A percentile compares a stretch with the other conserved stretches of the same genome.
Evolutionary conservation across 257 asterid genomes (phyloP).

Genomic region (Salvia miltiorrhiza): DNA sequence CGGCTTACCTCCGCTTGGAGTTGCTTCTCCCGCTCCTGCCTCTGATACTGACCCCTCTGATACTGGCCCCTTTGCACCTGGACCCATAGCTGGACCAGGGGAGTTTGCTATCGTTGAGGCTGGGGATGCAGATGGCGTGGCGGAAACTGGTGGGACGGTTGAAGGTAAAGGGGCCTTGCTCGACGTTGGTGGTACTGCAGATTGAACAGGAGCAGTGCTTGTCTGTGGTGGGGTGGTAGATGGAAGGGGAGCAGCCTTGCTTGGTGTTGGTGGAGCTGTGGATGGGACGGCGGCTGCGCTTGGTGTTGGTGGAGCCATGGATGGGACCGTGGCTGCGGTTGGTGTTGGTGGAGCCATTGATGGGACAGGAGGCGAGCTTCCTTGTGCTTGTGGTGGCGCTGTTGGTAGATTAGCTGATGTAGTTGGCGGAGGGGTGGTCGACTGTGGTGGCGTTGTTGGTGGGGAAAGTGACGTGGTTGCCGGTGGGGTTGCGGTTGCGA

Average conservation of each 20-base stretch:
- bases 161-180: constrained; percentile 14
- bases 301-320: not conserved
- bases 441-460: not conserved
- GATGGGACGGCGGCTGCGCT: not conserved
- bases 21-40: not conserved
- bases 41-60: no score
- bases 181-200: constrained; percentile 14
- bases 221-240: constrained; percentile 15
- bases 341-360: not conserved
- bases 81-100: not conserved
- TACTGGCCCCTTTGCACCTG: constrained; percentile 24
- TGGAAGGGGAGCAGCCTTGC: not conserved
- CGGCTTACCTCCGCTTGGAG: constrained; percentile 24
- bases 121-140: constrained; percentile 24
- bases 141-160: not conserved
- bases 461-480: not conserved
- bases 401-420: not conserved
- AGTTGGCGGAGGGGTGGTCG: not conserved
- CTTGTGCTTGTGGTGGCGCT: not conserved
- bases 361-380: not conserved
- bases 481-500: not conserved
- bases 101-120: constrained; percentile 21
- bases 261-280: not conserved
- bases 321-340: not conserved
- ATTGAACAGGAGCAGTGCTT: constrained; percentile 15